A percentile compares a stretch with the other conserved stretches of the same genome.
These are phyloP conservation scores for Tephrocybe sp. DNA, from an alignment of 768 basidiomycete species.

Conservation along the genomic window DNA sequence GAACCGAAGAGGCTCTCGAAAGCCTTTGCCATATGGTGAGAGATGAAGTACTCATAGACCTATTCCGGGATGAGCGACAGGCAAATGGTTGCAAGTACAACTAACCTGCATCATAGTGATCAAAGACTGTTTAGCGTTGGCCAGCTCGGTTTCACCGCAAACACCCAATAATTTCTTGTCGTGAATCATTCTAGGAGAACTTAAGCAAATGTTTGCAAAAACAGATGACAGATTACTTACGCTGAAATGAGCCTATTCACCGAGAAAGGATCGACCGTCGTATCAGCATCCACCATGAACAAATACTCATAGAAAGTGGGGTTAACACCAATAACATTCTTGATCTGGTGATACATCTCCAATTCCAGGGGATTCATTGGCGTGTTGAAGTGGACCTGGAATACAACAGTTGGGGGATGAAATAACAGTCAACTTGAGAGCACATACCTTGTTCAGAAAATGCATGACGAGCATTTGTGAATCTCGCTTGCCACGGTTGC, in stretches of 20 bases:
- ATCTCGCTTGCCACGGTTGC: slow-evolving; percentile 98
- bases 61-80: slow-evolving; percentile 22
- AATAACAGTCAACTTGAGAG: background rate
- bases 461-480: slow-evolving; percentile 96
- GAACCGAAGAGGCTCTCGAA: slow-evolving; percentile 97
- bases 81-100: background rate
- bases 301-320: slow-evolving; percentile 97
- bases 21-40: slow-evolving; percentile 97
- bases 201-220: slow-evolving; percentile 2
- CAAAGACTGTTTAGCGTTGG: slow-evolving; percentile 92
- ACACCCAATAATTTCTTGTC: slow-evolving; percentile 93
- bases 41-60: slow-evolving; percentile 99
- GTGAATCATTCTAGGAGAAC: slow-evolving; percentile 83
- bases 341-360: slow-evolving; percentile 99
- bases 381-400: slow-evolving; percentile 96
- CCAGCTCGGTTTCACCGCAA: slow-evolving; percentile 91
- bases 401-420: slow-evolving; percentile 5
- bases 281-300: slow-evolving; percentile 94
- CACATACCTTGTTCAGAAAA: slow-evolving; percentile 88
- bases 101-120: slow-evolving; percentile 95
- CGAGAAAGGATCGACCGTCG: slow-evolving; percentile 84
- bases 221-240: slow-evolving; percentile 45
- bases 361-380: slow-evolving; percentile 97
- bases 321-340: slow-evolving; percentile 99
- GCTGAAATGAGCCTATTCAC: slow-evolving; percentile 91